Conservation (phyloP, 2,329 filamentous ascomycete species). For the Akanthomyces dipterigenus region DNA sequence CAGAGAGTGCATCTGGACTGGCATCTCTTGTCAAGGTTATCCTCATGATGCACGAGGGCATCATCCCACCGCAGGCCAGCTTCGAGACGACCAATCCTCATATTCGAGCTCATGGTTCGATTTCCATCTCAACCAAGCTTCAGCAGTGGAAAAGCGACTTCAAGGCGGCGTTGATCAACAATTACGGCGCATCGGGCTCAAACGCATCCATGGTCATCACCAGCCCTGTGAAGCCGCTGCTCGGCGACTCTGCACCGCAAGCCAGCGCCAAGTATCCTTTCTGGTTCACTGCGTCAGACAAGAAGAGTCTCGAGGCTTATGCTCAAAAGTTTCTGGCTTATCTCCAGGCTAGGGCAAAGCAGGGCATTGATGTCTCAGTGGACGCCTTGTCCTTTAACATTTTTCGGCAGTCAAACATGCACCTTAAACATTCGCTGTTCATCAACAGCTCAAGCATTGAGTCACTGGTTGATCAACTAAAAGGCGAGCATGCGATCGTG, state of each 20-base stretch:
- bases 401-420: background rate
- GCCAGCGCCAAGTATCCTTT: background rate
- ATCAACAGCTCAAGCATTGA: too few species aligned
- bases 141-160: constrained; percentile 16
- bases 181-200: constrained; percentile 27
- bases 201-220: constrained; percentile 21
- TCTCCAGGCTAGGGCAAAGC: background rate
- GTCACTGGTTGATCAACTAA: background rate
- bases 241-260: background rate
- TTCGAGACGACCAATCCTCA: constrained; percentile 18
- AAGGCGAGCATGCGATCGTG: background rate
- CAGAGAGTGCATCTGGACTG: constrained; percentile 31
- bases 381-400: background rate
- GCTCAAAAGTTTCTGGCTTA: background rate
- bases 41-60: constrained; percentile 29
- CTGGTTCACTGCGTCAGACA: constrained; percentile 9
- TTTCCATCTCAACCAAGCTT: background rate
- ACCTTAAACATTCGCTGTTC: background rate
- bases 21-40: constrained; percentile 41
- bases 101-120: constrained; percentile 8
- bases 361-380: background rate
- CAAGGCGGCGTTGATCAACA: constrained; percentile 27
- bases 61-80: constrained; percentile 28
- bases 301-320: background rate
- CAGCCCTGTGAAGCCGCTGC: constrained; percentile 11